Conservation (phyloP, 2,329 filamentous ascomycete species). For the Ophiostoma perfectum region DNA sequence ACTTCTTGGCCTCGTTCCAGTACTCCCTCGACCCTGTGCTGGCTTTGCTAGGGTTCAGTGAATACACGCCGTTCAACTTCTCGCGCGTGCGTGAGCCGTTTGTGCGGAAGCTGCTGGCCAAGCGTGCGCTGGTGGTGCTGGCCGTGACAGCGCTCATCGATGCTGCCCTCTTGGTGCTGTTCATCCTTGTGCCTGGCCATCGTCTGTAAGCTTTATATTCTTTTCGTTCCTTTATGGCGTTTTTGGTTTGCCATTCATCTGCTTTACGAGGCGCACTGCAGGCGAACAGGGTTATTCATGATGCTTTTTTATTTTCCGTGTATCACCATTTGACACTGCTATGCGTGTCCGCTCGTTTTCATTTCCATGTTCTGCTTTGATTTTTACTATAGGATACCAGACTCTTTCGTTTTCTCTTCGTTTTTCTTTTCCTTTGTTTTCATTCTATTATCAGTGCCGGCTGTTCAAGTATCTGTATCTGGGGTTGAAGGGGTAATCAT, state of each 20-base stretch:
- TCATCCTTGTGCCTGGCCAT: conserved; percentile 91
- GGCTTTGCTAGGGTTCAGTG: conserved; percentile 82
- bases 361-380: conserved; percentile 16
- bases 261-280: background rate
- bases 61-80: conserved; percentile 95
- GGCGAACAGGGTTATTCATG: conserved; percentile 1
- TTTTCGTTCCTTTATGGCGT: conserved; percentile 14
- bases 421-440: background rate
- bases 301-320: background rate
- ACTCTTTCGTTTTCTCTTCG: background rate
- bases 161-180: conserved; percentile 77
- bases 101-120: conserved; percentile 76
- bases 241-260: background rate
- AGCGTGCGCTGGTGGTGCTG: conserved; percentile 76
- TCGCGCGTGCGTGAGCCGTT: conserved; percentile 84
- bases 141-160: conserved; percentile 70
- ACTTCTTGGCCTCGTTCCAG: conserved; percentile 84
- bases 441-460: background rate
- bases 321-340: background rate
- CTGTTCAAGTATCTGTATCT: background rate
- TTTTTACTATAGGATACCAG: conserved; percentile 26
- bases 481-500: background rate
- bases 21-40: conserved; percentile 92
- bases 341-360: background rate
- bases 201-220: conserved; percentile 49